Percentiles rank a stretch among this genome's conserved stretches.
phyloP scores from a whole-genome alignment of 768 basidiomycete genomes.

The Zangia roseola region DNA sequence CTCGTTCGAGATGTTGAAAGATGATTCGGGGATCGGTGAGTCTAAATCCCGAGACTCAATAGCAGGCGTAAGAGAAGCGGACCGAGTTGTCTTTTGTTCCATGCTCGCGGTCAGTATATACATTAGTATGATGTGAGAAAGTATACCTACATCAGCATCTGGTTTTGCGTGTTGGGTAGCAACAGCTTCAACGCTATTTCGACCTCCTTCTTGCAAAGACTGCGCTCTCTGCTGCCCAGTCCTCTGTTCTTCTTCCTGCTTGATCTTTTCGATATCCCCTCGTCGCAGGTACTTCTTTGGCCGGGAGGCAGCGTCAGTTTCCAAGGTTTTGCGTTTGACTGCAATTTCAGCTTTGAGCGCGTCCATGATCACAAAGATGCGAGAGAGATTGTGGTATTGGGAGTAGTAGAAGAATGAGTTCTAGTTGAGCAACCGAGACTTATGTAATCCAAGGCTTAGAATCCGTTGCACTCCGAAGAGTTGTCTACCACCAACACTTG shows the following conservation, averaged over 20 bases:
- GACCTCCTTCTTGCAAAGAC: conserved; percentile 28
- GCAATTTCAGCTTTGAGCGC: conserved; percentile 88
- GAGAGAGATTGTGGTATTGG: neutral
- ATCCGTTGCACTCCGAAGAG: conserved; percentile 26
- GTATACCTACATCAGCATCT: conserved; percentile 44
- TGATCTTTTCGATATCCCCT: conserved; percentile 82
- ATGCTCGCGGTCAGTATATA: conserved; percentile 41
- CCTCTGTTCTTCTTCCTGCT: conserved; percentile 44
- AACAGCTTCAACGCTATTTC: conserved; percentile 12
- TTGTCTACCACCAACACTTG: conserved; percentile 37
- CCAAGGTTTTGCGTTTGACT: conserved; percentile 77
- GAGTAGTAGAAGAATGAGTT: no score
- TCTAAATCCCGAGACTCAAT: conserved; percentile 35
- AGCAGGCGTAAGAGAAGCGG: conserved; percentile 40
- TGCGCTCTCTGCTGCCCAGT: conserved; percentile 32
- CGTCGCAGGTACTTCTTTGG: conserved; percentile 87
- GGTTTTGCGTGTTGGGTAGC: conserved; percentile 24
- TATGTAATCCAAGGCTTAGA: conserved; percentile 37
- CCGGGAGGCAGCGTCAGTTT: conserved; percentile 44
- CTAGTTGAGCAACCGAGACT: conserved; percentile 1
- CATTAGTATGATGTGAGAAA: conserved; percentile 1
- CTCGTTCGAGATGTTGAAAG: conserved; percentile 90
- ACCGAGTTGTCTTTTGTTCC: conserved; percentile 46
- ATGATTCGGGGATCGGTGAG: conserved; percentile 38
- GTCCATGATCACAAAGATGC: conserved; percentile 57